Conservation (phyloP, 495 filamentous ascomycete species). For the Penicillium manginii region DNA sequence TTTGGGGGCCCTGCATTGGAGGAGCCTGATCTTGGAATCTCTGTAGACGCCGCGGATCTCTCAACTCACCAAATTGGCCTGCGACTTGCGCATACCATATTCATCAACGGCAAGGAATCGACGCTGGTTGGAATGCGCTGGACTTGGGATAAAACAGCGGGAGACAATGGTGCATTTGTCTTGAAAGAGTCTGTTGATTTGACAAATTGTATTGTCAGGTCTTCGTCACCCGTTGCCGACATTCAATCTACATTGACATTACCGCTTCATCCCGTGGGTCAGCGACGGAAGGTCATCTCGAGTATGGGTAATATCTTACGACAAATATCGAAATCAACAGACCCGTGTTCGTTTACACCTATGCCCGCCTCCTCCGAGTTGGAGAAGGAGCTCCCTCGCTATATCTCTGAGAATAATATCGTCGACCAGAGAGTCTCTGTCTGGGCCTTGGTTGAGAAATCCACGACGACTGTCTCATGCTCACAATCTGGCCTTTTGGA, state of each 20-base stretch:
- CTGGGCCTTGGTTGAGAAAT: constrained; percentile 70
- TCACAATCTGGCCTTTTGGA: constrained; percentile 27
- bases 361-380: constrained; percentile 78
- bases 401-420: constrained; percentile 56
- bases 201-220: constrained; percentile 34
- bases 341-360: constrained; percentile 38
- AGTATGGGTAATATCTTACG: constrained; percentile 85
- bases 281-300: constrained; percentile 62
- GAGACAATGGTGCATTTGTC: constrained; percentile 19
- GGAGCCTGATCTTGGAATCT: constrained; percentile 40
- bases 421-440: constrained; percentile 59
- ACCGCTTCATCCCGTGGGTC: constrained; percentile 67
- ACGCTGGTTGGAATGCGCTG: constrained; percentile 65
- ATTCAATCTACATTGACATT: constrained; percentile 37
- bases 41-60: constrained; percentile 17
- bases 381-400: constrained; percentile 63
- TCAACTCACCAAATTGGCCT: constrained; percentile 41
- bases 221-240: constrained; percentile 16
- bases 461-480: constrained; percentile 20
- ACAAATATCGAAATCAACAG: constrained; percentile 56
- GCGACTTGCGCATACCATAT: constrained; percentile 78
- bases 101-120: constrained; percentile 67
- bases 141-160: constrained; percentile 32
- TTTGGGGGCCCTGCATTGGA: constrained; percentile 35
- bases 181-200: constrained; percentile 34